Evolutionary conservation across 2,329 filamentous ascomycete species (phyloP).

Genomic region (Ophiostoma ips): DNA sequence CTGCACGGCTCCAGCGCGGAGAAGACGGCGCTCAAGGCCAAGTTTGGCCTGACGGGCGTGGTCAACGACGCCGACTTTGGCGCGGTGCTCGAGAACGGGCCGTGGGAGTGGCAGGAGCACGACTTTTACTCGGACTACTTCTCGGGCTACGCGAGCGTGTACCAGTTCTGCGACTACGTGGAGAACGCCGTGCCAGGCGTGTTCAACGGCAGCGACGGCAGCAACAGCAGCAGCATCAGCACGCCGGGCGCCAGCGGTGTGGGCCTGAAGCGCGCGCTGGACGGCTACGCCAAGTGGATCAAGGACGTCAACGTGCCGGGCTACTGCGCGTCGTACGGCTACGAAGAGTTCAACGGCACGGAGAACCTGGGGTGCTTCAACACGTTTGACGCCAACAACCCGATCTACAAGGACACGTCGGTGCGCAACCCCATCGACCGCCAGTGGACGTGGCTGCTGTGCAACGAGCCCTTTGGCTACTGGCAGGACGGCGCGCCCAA

Average conservation of each 20-base stretch:
- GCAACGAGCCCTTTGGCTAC: constrained; percentile 31
- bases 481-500: constrained; percentile 32
- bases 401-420: constrained; percentile 24
- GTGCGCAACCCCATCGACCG: constrained; percentile 26
- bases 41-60: constrained; percentile 33
- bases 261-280: constrained; percentile 34
- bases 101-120: constrained; percentile 43
- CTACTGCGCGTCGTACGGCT: constrained; percentile 29
- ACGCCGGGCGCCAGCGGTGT: constrained; percentile 34
- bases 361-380: constrained; percentile 33
- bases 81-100: constrained; percentile 36
- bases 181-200: constrained; percentile 26
- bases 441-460: constrained; percentile 43
- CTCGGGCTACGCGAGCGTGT: constrained; percentile 32
- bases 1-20: constrained; percentile 24
- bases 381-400: constrained; percentile 31
- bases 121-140: constrained; percentile 32
- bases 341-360: constrained; percentile 24
- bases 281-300: constrained; percentile 37
- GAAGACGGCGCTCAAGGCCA: constrained; percentile 32
- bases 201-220: constrained; percentile 26
- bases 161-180: constrained; percentile 34
- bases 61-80: constrained; percentile 32
- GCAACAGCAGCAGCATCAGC: constrained; percentile 6
- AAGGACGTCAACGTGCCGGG: constrained; percentile 28